phyloP scores from a whole-genome alignment of 345 rosid genomes.

The Hirschfeldia incana region DNA sequence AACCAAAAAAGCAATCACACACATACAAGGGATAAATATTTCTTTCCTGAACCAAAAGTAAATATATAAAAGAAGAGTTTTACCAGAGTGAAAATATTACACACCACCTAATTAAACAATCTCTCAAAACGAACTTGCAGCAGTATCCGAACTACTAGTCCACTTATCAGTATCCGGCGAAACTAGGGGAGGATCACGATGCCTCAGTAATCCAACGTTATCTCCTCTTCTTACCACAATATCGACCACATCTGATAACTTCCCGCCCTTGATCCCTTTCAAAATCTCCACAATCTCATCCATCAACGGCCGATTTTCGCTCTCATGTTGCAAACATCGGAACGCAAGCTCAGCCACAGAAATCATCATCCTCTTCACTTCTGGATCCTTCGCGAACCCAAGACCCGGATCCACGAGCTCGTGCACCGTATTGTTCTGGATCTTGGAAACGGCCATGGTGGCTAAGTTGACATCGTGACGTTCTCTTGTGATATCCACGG shows the following conservation, averaged over 20 bases:
- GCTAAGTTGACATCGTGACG: constrained; percentile 71
- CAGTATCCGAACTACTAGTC: constrained; percentile 50
- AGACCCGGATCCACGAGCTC: constrained; percentile 73
- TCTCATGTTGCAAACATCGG: constrained; percentile 77
- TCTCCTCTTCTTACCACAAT: constrained; percentile 37
- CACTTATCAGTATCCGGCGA: constrained; percentile 55
- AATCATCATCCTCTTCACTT: constrained; percentile 45
- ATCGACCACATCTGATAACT: constrained; percentile 47
- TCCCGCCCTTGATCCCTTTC: constrained; percentile 44
- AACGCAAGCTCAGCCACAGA: constrained; percentile 73
- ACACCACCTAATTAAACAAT: not conserved
- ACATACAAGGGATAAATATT: not conserved
- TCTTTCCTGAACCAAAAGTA: not conserved
- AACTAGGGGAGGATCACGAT: constrained; percentile 49
- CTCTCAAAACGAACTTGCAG: constrained; percentile 23
- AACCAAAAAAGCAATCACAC: not conserved
- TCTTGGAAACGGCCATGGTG: constrained; percentile 71
- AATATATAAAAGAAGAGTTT: not conserved
- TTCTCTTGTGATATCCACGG: constrained; percentile 72
- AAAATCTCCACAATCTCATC: constrained; percentile 58
- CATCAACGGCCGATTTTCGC: constrained; percentile 79
- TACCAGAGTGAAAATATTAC: not conserved
- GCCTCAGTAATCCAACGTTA: constrained; percentile 55
- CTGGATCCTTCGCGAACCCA: constrained; percentile 54
- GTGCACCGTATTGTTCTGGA: constrained; percentile 61